These are phyloP conservation scores for Wickerhamomyces xylosicus DNA, from an alignment of 805 yeast species.

Conservation along the genomic window DNA sequence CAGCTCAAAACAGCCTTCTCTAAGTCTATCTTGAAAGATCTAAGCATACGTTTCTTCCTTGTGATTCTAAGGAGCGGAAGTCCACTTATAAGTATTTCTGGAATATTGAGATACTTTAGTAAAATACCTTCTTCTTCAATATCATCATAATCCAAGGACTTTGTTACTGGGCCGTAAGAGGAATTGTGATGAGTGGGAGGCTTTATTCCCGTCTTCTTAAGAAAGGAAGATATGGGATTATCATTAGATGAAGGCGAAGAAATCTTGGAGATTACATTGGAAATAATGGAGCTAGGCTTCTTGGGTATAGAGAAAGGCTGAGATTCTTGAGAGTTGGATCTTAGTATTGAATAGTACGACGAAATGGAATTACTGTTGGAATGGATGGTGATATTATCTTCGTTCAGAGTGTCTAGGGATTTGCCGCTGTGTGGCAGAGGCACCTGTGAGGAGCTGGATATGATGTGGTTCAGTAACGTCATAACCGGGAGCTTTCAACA, in stretches of 20 bases:
- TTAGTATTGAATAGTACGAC: neutral
- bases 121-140: conserved; percentile 5
- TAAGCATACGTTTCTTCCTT: conserved; percentile 52
- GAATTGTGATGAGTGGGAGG: neutral
- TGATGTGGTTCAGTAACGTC: no score
- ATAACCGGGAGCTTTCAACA: no score
- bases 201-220: neutral
- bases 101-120: conserved; percentile 27
- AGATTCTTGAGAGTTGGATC: neutral
- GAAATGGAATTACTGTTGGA: neutral
- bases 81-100: conserved; percentile 44
- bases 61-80: conserved; percentile 59
- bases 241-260: neutral
- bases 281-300: neutral
- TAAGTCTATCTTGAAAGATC: conserved; percentile 46
- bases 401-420: no score
- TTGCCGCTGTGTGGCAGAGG: no score
- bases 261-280: neutral
- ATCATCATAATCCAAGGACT: neutral
- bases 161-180: neutral
- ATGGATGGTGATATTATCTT: no score
- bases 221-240: neutral
- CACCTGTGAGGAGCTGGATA: no score
- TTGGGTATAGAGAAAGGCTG: neutral
- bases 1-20: conserved; percentile 45